A percentile compares a stretch with the other conserved stretches of the same genome.
Evolutionary conservation across 768 basidiomycete genomes (phyloP).

Genomic region (Lepiota brunneoincarnata): DNA sequence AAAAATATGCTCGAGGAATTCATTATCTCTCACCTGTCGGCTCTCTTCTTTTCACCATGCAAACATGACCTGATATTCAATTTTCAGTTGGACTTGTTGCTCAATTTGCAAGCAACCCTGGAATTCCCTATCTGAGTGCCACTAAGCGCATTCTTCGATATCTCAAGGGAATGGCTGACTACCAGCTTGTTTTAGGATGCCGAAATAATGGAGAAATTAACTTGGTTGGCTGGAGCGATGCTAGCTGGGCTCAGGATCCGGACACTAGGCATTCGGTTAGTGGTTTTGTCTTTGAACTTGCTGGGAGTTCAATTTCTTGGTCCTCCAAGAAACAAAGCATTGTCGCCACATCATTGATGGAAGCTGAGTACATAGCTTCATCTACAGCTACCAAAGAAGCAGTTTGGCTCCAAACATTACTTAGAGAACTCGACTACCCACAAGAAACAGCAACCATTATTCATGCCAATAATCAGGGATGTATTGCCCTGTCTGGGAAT

Average conservation of each 20-base stretch:
- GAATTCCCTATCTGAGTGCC: conserved; percentile 31
- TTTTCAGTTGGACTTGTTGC: conserved; percentile 22
- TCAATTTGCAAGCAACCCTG: conserved; percentile 22
- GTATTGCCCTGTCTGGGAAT: too few species aligned
- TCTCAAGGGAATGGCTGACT: not conserved
- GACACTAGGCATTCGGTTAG: not conserved
- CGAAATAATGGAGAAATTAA: too few species aligned
- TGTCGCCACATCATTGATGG: not conserved
- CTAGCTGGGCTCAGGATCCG: too few species aligned
- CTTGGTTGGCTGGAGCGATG: too few species aligned
- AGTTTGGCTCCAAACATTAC: too few species aligned
- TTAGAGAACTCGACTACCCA: too few species aligned
- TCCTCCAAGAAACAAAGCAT: conserved; percentile 24
- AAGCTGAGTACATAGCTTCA: conserved; percentile 3
- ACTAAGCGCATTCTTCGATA: conserved; percentile 40
- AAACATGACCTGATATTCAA: too few species aligned
- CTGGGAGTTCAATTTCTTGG: conserved; percentile 4
- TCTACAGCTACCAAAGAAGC: too few species aligned
- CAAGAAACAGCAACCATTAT: too few species aligned
- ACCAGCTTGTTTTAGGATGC: too few species aligned
- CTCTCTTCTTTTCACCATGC: conserved; percentile 31
- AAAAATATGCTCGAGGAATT: not conserved
- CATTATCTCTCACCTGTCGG: conserved; percentile 20
- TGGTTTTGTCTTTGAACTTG: not conserved
- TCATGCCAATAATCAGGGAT: too few species aligned